Evolutionary conservation across 2,329 filamentous ascomycete genomes (phyloP).

Genomic region (Emergomyces africanus): DNA sequence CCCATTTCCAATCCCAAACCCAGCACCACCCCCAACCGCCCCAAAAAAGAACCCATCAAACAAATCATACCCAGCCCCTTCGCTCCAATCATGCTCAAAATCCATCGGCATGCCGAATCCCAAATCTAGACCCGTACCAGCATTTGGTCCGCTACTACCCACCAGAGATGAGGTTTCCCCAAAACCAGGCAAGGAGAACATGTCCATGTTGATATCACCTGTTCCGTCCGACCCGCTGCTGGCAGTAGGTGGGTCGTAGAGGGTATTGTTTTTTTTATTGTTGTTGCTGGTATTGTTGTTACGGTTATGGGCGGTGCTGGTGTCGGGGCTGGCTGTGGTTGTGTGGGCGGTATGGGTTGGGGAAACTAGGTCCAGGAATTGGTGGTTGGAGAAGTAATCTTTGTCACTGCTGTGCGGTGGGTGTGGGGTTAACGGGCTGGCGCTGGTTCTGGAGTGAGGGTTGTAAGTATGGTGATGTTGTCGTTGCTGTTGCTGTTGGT

Average conservation of each 20-base stretch:
- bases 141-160: constrained; percentile 17
- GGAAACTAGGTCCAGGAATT: constrained; percentile 42
- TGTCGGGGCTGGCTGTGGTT: background rate
- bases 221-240: constrained; percentile 18
- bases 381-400: constrained; percentile 30
- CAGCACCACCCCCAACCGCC: constrained; percentile 11
- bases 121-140: constrained; percentile 32
- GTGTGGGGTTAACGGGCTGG: constrained; percentile 1
- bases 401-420: background rate
- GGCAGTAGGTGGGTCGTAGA: background rate
- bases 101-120: constrained; percentile 34
- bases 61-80: constrained; percentile 36
- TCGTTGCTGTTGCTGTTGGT: background rate
- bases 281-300: background rate
- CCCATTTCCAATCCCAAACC: background rate
- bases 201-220: constrained; percentile 16
- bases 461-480: constrained; percentile 7
- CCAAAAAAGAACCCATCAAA: constrained; percentile 47
- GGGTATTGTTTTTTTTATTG: background rate
- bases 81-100: constrained; percentile 37
- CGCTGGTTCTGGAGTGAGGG: constrained; percentile 12
- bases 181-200: constrained; percentile 17
- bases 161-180: constrained; percentile 9
- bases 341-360: background rate
- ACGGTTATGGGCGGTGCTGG: background rate